Evolutionary conservation across 768 basidiomycete species (phyloP).

Genomic region (Obba rivulosa): DNA sequence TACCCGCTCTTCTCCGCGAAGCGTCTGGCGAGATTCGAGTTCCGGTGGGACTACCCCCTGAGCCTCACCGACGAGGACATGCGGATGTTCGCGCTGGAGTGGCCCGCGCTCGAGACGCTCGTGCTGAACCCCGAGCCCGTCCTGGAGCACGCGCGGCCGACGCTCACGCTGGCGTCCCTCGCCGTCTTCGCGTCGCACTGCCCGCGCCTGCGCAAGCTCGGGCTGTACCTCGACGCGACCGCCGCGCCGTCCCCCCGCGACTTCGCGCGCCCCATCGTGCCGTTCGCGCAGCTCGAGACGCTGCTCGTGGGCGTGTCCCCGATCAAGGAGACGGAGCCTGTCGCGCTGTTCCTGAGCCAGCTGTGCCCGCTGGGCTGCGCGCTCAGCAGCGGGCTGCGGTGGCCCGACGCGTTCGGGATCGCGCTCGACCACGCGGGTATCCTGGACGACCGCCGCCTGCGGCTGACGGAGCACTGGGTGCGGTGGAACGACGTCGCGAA

Average conservation of each 20-base stretch:
- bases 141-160: constrained; percentile 12
- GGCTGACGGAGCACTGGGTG: constrained; percentile 18
- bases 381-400: constrained; percentile 46
- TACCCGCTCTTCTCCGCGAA: constrained; percentile 30
- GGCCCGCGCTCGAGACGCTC: constrained; percentile 21
- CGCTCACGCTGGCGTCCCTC: constrained; percentile 31
- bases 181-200: constrained; percentile 36
- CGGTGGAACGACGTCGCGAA: constrained; percentile 20
- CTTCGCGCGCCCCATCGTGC: not conserved
- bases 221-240: constrained; percentile 33
- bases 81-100: constrained; percentile 20
- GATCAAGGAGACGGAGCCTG: constrained; percentile 35
- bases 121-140: constrained; percentile 25
- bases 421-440: constrained; percentile 21
- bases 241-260: constrained; percentile 7
- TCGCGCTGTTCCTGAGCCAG: constrained; percentile 52
- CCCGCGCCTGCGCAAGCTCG: constrained; percentile 29
- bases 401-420: constrained; percentile 31
- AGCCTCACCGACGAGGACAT: constrained; percentile 21
- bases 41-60: constrained; percentile 28
- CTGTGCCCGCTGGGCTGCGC: constrained; percentile 40
- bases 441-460: constrained; percentile 11
- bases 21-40: constrained; percentile 28
- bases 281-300: constrained; percentile 19
- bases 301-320: constrained; percentile 51